Percentiles rank a stretch among this genome's conserved stretches.
phyloP scores from a whole-genome alignment of 495 filamentous ascomycete species.

The Mytilinidion resinicola region DNA sequence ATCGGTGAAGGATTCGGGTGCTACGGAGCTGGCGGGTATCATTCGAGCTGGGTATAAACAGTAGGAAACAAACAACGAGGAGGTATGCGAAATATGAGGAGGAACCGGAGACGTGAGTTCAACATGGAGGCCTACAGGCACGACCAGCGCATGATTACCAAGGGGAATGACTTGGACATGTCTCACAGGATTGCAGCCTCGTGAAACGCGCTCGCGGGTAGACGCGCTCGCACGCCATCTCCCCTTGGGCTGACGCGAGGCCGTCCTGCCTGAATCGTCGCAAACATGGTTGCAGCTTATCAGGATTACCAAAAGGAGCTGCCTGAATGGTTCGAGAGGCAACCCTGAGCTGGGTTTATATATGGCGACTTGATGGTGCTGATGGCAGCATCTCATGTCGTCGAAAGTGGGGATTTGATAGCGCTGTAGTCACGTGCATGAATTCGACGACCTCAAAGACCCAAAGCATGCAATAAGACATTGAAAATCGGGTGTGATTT shows the following conservation, averaged over 20 bases:
- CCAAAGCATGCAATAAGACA: no score
- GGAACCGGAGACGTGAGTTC: not conserved
- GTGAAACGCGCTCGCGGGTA: not conserved
- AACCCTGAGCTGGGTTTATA: no score
- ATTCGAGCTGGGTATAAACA: not conserved
- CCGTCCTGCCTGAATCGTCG: not conserved
- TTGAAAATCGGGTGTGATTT: no score
- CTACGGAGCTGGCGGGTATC: not conserved
- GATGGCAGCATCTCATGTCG: no score
- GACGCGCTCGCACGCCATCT: constrained; percentile 1
- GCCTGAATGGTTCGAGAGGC: no score
- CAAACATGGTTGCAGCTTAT: no score
- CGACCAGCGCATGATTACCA: not conserved
- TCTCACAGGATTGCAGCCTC: no score
- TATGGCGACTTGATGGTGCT: no score
- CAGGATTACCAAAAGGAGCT: no score
- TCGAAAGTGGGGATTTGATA: no score
- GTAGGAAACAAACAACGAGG: not conserved
- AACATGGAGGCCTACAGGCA: not conserved
- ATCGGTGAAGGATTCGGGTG: not conserved
- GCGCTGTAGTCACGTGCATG: no score
- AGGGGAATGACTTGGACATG: not conserved
- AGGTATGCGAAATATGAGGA: not conserved
- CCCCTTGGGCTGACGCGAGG: not conserved
- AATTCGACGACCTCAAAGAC: no score